These are phyloP conservation scores for Dendrocalamus sinicus DNA, from an alignment of 176 grass and related monocot species.

Conservation along the genomic window DNA sequence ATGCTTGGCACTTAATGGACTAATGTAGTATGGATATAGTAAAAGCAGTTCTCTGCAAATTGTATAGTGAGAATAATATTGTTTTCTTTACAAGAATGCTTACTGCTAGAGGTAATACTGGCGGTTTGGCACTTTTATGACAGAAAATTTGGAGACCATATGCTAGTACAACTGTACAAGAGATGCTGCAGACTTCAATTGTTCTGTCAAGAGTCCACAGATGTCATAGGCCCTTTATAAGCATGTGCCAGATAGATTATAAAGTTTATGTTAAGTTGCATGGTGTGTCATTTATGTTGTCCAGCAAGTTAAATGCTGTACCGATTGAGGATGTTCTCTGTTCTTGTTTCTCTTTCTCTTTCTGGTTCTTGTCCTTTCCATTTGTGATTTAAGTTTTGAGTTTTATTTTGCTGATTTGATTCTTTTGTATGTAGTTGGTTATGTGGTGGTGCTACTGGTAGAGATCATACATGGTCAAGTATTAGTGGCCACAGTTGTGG, in stretches of 20 bases:
- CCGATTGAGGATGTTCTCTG: conserved; percentile 21
- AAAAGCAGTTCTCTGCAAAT: not conserved
- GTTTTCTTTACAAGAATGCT: not conserved
- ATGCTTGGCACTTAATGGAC: not conserved
- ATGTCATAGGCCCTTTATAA: not conserved
- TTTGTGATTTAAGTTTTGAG: not conserved
- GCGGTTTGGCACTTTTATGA: not conserved
- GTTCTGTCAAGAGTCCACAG: conserved; percentile 1
- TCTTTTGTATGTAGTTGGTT: conserved; percentile 74
- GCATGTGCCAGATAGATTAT: not conserved
- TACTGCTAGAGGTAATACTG: not conserved
- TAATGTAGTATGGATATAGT: not conserved
- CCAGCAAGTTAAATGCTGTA: not conserved
- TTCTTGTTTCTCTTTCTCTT: not conserved
- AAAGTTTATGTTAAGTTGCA: conserved; percentile 16
- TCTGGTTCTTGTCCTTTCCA: conserved; percentile 14
- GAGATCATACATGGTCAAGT: conserved; percentile 89
- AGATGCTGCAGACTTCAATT: not conserved
- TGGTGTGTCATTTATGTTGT: conserved; percentile 19
- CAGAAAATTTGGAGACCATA: conserved; percentile 19
- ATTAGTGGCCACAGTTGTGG: conserved; percentile 92
- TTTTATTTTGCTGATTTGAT: conserved; percentile 41
- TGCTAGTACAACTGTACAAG: not conserved
- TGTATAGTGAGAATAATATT: not conserved
- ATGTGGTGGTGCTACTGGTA: conserved; percentile 89